phyloP scores from a whole-genome alignment of 148 eudicot species.

The Vaccinium corymbosum region DNA sequence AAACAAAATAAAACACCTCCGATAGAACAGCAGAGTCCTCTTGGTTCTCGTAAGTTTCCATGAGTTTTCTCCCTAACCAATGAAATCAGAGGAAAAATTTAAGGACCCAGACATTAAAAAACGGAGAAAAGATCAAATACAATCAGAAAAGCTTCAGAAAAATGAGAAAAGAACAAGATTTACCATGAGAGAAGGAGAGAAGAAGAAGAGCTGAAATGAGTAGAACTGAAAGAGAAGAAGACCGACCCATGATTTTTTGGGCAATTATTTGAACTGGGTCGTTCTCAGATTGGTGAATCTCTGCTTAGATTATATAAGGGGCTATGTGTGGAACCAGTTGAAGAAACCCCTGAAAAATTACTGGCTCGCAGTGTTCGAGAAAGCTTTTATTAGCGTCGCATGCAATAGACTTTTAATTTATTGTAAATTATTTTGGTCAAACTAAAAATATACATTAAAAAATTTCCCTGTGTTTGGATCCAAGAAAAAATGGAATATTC shows the following conservation, averaged over 20 bases:
- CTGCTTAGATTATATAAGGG: background rate
- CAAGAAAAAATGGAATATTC: background rate
- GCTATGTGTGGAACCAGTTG: background rate
- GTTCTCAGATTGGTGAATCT: background rate
- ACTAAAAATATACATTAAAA: background rate
- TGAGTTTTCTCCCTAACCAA: constrained; percentile 9
- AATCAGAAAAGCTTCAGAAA: background rate
- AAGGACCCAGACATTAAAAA: background rate
- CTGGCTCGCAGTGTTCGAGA: background rate
- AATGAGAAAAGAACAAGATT: background rate
- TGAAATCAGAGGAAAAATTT: background rate
- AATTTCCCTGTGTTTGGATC: background rate
- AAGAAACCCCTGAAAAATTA: background rate
- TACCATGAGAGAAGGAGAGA: constrained; percentile 23
- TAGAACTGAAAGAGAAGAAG: constrained; percentile 14
- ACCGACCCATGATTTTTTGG: constrained; percentile 18
- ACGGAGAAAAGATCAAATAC: background rate
- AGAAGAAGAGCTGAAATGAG: constrained; percentile 26
- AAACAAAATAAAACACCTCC: background rate
- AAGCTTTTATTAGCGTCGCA: constrained; percentile 5
- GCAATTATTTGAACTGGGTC: background rate
- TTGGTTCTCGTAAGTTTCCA: background rate
- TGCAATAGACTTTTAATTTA: background rate
- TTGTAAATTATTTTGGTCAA: background rate
- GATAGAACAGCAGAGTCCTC: background rate